Conservation (phyloP, 345 rosid species). For the Salix caprea region DNA sequence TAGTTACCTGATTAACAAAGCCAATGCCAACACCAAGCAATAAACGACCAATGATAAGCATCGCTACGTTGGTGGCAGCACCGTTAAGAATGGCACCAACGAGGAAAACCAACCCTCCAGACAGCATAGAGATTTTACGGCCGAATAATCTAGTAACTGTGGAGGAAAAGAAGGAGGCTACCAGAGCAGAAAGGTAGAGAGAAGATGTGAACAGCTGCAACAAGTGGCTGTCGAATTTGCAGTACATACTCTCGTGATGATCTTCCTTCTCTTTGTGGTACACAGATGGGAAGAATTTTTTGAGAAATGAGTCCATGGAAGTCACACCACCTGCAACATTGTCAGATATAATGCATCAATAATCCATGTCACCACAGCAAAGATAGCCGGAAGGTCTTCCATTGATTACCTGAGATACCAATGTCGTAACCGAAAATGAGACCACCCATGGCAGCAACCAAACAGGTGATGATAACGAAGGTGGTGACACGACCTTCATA, state of each 20-base stretch:
- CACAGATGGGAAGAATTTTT: slow-evolving; percentile 57
- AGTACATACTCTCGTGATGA: slow-evolving; percentile 44
- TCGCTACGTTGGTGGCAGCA: slow-evolving; percentile 27
- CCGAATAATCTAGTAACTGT: slow-evolving; percentile 43
- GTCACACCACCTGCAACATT: slow-evolving; percentile 60
- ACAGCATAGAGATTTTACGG: slow-evolving; percentile 30
- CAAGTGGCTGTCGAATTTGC: slow-evolving; percentile 58
- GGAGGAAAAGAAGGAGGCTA: slow-evolving; percentile 67
- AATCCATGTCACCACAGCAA: not conserved
- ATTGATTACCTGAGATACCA: slow-evolving; percentile 59
- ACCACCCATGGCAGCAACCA: slow-evolving; percentile 79
- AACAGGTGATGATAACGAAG: slow-evolving; percentile 53
- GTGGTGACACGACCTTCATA: slow-evolving; percentile 53
- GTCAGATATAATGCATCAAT: not conserved
- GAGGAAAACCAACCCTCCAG: slow-evolving; percentile 35
- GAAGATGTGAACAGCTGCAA: slow-evolving; percentile 75
- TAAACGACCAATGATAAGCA: slow-evolving; percentile 43
- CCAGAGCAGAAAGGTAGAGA: slow-evolving; percentile 62
- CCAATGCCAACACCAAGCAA: slow-evolving; percentile 49
- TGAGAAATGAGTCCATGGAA: slow-evolving; percentile 60
- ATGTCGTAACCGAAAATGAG: slow-evolving; percentile 78
- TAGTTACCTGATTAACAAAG: slow-evolving; percentile 30
- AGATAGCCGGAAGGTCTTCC: not conserved
- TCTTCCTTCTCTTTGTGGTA: slow-evolving; percentile 22
- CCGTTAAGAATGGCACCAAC: slow-evolving; percentile 43